Base-by-base conservation (phyloP, 2,329 filamentous ascomycete species). In the Fusarium sp. region DNA sequence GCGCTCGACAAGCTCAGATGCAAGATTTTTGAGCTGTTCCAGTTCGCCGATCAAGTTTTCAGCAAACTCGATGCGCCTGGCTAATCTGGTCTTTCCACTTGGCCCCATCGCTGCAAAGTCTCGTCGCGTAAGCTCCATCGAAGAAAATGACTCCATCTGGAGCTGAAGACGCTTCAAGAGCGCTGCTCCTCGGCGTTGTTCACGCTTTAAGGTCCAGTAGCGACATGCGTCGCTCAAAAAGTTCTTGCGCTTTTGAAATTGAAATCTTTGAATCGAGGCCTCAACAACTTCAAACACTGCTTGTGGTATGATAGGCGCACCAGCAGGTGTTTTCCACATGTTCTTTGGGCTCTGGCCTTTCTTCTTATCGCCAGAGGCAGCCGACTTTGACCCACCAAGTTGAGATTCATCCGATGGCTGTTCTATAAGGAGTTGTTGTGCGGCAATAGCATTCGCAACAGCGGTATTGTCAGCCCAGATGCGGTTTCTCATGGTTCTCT, bases 121-220 rank as follows among this genome's bases (percentile, higher is more conserved):
- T 62, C 96, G 91, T 53, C 96, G 88, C 4, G 96, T 98, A 70
- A 99, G 91, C 80, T 99, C 96, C 92, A 98, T 97, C 1, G 94
- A 97, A 9, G 95, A 95, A 79, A 98, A 99, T 0, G 93, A 93
- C 79, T 98, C 95, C 86, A 98, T 92, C 79, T 98, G 94, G 59
- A 98, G 83, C 78, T 99, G 96, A 21, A 99, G 85, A 35, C 96
- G 90, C 81, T 98, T 98, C 63, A 99, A 86, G 57, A 99, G 84
- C 6, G 96, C 93, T 29, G 96, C 96, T 46, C 96, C 96, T 61
- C 96, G 88, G 33, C 96, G 90, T 66, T 95, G 93, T 79, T 99
- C 96, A 57, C 96, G 89, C 82, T 99, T 99, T 68, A 99, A 81
- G 0, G 96, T 98, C 96, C 96, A 99, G 80, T 98, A 99, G 73